Base-by-base conservation (phyloP, 2,329 filamentous ascomycete species). In the Sphaerulina musiva region DNA sequence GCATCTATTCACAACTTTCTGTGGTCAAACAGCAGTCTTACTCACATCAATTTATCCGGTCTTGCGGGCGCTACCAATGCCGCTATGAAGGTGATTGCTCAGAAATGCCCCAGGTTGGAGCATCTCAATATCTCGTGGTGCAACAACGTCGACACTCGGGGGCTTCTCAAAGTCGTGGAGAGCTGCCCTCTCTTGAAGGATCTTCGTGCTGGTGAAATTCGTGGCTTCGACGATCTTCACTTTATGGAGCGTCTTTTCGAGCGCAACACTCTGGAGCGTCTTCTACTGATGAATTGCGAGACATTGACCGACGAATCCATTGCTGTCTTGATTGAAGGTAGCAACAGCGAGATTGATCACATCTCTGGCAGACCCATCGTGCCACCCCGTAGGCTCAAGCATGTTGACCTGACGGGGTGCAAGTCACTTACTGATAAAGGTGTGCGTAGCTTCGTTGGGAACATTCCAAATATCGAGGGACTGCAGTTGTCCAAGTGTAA, bases 51-150 rank as follows among this genome's bases (percentile, higher is more conserved):
- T 65, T 74, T 98, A 38, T 89, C 89, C 1, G 91, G 90, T 0
- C 78, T 97, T 57, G 76, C 82, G 1, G 84, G 85, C 10, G 87
- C 91, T 11, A 89, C 85, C 31, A 95, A 95, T 67, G 81, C 82
- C 20, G 87, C 89, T 0, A 91, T 95, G 81, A 88, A 85, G 66
- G 89, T 95, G 56, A 86, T 98, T 56, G 85, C 88, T 0, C 78
- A 86, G 50, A 85, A 85, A 39, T 97, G 92, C 64, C 83, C 85
- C 1, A 83, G 85, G 46, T 76, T 98, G n/a, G 85, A 95, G 70
- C 79, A 81, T 52, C 79, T 97, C 60, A 95, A 96, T 64, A 81
- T 97, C 17, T 95, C 90, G 0, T 97, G 92, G 89, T 98, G 93
- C 73, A 84, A 84, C 61, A 86, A 89, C 57, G 83, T 96, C 67